These are phyloP conservation scores for Solanum piurae DNA, from an alignment of 257 asterid genomes.

Conservation along the genomic window DNA sequence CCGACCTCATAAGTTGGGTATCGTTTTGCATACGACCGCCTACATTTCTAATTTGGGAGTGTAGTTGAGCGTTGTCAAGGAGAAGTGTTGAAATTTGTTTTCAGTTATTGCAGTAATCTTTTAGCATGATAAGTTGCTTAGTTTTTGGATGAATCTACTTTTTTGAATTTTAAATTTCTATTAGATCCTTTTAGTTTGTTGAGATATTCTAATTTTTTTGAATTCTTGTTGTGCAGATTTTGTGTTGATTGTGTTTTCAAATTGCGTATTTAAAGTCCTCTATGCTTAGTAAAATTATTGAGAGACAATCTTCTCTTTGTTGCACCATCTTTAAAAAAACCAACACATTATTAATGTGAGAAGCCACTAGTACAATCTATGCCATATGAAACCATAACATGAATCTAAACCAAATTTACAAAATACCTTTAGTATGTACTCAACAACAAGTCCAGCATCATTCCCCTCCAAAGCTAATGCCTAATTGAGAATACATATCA, in stretches of 20 bases:
- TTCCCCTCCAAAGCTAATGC: constrained; percentile 85
- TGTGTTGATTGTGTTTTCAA: not conserved
- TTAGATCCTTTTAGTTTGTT: not conserved
- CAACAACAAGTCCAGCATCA: constrained; percentile 73
- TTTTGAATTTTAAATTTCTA: not conserved
- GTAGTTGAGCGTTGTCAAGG: not conserved
- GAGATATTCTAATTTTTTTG: not conserved
- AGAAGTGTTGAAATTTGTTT: not conserved
- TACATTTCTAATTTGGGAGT: not conserved
- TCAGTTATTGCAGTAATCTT: not conserved
- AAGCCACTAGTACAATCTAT: not conserved
- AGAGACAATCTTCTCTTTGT: not conserved
- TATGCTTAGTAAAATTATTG: not conserved
- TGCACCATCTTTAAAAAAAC: not conserved
- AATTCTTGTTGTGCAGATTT: not conserved
- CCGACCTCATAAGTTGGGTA: not conserved
- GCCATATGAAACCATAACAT: not conserved
- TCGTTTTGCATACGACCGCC: not conserved
- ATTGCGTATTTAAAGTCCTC: no score
- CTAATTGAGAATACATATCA: constrained; percentile 25
- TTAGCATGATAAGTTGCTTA: not conserved
- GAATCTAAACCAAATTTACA: constrained; percentile 5
- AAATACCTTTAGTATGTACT: constrained; percentile 81
- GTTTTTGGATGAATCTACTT: not conserved
- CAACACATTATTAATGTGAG: not conserved